Percentiles rank a stretch among this genome's conserved stretches.
phyloP scores from a whole-genome alignment of 2,329 filamentous ascomycete genomes.

The Ceratocystis eucalypticola region DNA sequence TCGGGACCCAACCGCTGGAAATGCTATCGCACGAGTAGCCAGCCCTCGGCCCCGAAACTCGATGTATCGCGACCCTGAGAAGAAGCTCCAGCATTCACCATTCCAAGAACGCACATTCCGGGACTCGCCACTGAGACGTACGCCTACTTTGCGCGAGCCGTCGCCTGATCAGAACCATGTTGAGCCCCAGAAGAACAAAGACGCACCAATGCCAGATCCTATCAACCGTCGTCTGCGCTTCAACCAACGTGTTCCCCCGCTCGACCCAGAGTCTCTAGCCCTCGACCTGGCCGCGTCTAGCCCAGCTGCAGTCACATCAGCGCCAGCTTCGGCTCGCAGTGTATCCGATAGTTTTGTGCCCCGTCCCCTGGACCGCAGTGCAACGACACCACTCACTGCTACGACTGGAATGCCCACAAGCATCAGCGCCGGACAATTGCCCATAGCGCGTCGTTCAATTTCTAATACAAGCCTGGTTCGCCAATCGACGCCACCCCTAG shows the following conservation, averaged over 20 bases:
- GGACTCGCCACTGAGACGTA: constrained; percentile 27
- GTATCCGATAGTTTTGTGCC: constrained; percentile 28
- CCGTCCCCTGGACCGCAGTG: background rate
- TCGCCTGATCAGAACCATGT: constrained; percentile 28
- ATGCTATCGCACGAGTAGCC: constrained; percentile 21
- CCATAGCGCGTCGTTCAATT: constrained; percentile 30
- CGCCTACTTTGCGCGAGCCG: constrained; percentile 32
- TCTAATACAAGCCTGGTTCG: constrained; percentile 44
- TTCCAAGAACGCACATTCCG: constrained; percentile 21
- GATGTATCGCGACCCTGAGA: constrained; percentile 19
- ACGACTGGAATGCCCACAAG: constrained; percentile 7
- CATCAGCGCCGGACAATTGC: constrained; percentile 22
- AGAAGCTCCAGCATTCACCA: constrained; percentile 24
- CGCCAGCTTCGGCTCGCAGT: constrained; percentile 24
- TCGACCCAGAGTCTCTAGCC: background rate
- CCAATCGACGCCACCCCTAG: constrained; percentile 40
- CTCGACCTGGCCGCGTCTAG: background rate
- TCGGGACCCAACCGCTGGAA: constrained; percentile 15
- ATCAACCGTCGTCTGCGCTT: background rate
- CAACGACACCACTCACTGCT: constrained; percentile 3
- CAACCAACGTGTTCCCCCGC: constrained; percentile 3
- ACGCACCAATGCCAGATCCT: background rate
- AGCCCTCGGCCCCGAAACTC: constrained; percentile 8
- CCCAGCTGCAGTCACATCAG: background rate
- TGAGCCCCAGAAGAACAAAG: constrained; percentile 33